Evolutionary conservation across 257 asterid species (phyloP).

Genomic region (Verbena officinalis): DNA sequence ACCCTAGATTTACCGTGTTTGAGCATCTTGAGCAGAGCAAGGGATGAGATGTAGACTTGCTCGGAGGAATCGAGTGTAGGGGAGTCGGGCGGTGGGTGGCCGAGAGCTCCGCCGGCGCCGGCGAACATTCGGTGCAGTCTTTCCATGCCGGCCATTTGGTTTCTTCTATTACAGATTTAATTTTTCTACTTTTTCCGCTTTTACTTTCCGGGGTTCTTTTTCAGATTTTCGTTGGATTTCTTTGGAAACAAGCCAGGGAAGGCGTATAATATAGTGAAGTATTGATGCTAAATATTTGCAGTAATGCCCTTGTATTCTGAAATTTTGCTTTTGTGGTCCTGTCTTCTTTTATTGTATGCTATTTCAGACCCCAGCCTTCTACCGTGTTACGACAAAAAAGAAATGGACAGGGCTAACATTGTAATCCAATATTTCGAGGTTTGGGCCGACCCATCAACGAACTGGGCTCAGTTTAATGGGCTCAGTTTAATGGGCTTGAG

Average conservation of each 20-base stretch:
- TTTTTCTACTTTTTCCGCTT: not conserved
- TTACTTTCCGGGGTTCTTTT: not conserved
- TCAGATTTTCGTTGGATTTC: constrained; percentile 3
- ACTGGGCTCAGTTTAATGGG: too few relatives aligned
- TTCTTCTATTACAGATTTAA: not conserved
- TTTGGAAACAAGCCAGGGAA: constrained; percentile 3
- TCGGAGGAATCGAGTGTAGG: constrained; percentile 82
- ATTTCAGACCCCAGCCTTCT: too few relatives aligned
- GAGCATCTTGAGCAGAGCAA: constrained; percentile 84
- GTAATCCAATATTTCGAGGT: too few relatives aligned
- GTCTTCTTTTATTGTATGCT: not conserved
- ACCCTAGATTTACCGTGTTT: constrained; percentile 71
- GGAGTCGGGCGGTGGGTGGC: constrained; percentile 82
- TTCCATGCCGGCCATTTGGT: constrained; percentile 62
- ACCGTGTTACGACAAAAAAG: too few relatives aligned
- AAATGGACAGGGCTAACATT: too few relatives aligned
- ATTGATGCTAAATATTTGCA: not conserved
- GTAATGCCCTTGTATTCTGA: not conserved
- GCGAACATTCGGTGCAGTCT: constrained; percentile 83
- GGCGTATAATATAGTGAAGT: not conserved
- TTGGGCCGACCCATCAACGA: too few relatives aligned
- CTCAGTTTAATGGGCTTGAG: too few relatives aligned
- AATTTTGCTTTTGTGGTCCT: not conserved
- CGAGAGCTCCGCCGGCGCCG: constrained; percentile 78
- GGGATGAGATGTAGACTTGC: constrained; percentile 85